Conservation (phyloP, 2,329 filamentous ascomycete genomes). For the Aspergillus sp. region DNA sequence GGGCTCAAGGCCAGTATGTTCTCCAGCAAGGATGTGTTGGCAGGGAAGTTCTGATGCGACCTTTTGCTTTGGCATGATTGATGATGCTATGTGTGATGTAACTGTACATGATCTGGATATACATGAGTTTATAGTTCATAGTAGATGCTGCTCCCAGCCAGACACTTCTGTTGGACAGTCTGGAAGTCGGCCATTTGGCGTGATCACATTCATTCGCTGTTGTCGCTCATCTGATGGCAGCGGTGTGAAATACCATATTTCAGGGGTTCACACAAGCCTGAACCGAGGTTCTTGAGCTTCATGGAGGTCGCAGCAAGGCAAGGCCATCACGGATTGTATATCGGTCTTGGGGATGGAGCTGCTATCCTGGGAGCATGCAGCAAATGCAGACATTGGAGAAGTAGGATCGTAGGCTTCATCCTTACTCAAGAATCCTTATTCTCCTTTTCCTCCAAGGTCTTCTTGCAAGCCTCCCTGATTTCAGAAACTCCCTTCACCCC, state of each 20-base stretch:
- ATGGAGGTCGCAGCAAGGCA: neutral
- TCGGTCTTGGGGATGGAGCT: no score
- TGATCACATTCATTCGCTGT: no score
- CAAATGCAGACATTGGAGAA: neutral
- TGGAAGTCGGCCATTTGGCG: no score
- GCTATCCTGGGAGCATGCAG: no score
- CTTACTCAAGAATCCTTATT: constrained; percentile 19
- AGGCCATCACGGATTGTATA: neutral
- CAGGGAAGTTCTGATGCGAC: constrained; percentile 15
- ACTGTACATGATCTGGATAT: neutral
- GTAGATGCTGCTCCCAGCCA: no score
- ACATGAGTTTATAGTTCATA: no score
- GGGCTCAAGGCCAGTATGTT: constrained; percentile 52
- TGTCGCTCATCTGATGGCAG: no score
- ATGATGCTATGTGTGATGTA: constrained; percentile 6
- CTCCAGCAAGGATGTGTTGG: constrained; percentile 35
- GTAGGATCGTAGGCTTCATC: neutral
- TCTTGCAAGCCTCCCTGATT: constrained; percentile 34
- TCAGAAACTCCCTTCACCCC: constrained; percentile 40
- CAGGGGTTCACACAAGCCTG: no score
- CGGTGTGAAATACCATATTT: no score
- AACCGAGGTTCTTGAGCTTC: neutral
- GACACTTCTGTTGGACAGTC: no score
- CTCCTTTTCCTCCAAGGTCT: constrained; percentile 26
- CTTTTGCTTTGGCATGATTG: constrained; percentile 3